Evolutionary conservation across 176 grass and related monocot genomes (phyloP).

Genomic region (Coix lacrymajobi): DNA sequence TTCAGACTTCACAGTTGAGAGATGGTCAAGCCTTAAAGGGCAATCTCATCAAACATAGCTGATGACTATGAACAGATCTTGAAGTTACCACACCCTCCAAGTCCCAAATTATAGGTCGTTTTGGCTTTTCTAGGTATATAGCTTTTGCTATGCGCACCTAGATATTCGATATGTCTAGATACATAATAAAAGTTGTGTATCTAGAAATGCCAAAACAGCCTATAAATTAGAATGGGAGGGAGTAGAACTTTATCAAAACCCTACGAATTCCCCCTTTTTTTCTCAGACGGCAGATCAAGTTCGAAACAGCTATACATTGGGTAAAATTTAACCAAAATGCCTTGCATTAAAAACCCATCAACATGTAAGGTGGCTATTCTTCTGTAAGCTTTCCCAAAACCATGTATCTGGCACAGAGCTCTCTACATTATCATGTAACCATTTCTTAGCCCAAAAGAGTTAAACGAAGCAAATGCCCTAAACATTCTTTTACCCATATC

Average conservation of each 20-base stretch:
- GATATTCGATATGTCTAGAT: no score
- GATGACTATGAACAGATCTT: background rate
- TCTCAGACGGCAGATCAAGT: background rate
- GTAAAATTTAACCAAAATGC: background rate
- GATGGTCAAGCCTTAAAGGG: background rate
- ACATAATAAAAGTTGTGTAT: no score
- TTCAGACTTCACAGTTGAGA: no score
- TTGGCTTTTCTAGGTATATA: no score
- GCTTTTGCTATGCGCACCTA: no score
- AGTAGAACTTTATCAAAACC: background rate
- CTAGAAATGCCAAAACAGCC: no score
- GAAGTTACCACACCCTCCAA: no score
- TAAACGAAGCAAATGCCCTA: background rate
- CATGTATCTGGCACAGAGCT: background rate
- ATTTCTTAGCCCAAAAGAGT: background rate
- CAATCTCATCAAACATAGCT: background rate
- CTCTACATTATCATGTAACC: conserved; percentile 29
- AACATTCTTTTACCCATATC: conserved; percentile 43
- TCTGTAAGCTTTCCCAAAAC: background rate
- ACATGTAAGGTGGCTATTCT: conserved; percentile 16
- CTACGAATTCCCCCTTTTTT: background rate
- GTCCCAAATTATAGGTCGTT: no score
- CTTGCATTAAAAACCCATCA: background rate
- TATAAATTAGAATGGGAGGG: no score
- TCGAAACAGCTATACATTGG: background rate